These are phyloP conservation scores for Pseudogymnoascus sp. DNA, from an alignment of 2,329 filamentous ascomycete species.

Conservation along the genomic window DNA sequence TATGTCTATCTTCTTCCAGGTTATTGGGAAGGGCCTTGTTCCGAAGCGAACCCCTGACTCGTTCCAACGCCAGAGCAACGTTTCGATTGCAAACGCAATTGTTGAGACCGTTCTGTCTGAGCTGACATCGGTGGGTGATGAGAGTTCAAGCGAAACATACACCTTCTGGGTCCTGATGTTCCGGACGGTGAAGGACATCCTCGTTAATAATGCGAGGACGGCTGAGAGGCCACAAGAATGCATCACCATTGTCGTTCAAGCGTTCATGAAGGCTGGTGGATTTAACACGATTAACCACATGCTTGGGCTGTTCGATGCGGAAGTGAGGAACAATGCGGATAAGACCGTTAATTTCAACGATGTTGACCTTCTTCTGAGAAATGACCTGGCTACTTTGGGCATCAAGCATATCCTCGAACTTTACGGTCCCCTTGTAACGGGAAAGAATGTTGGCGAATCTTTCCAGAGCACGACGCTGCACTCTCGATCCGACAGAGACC, in stretches of 20 bases:
- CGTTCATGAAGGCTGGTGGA: conserved; percentile 78
- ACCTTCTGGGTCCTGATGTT: conserved; percentile 79
- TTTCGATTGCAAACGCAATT: conserved; percentile 57
- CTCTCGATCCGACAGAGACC: conserved; percentile 46
- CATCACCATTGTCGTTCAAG: conserved; percentile 71
- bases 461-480: conserved; percentile 50
- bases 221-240: conserved; percentile 41
- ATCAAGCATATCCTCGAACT: conserved; percentile 81
- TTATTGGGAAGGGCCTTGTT: conserved; percentile 73
- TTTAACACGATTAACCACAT: conserved; percentile 68
- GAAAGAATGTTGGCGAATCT: conserved; percentile 76
- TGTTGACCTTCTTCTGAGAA: conserved; percentile 34
- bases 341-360: conserved; percentile 37
- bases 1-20: conserved; percentile 80
- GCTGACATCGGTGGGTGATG: conserved; percentile 40
- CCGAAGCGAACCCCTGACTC: conserved; percentile 66
- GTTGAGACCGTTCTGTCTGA: conserved; percentile 65
- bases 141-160: conserved; percentile 56
- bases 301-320: conserved; percentile 59
- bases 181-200: conserved; percentile 68
- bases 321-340: conserved; percentile 44
- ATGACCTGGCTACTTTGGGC: conserved; percentile 45
- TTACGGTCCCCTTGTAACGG: conserved; percentile 68
- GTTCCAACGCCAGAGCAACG: conserved; percentile 47
- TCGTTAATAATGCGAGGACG: conserved; percentile 57